These are phyloP conservation scores for Cystobasidium pallidum DNA, from an alignment of 1,284 basidiomycete species.

Conservation along the genomic window DNA sequence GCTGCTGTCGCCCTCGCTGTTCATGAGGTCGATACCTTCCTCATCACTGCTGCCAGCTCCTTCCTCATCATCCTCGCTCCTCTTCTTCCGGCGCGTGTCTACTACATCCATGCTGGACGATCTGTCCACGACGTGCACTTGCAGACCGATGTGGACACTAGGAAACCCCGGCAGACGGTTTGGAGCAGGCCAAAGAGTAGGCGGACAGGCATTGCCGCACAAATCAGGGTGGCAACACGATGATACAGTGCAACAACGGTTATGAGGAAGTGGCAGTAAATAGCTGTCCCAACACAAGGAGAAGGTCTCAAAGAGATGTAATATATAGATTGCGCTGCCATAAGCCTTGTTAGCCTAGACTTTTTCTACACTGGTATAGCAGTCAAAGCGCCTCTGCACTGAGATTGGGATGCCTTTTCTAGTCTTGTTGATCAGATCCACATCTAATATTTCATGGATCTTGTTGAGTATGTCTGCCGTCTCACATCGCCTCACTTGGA, in stretches of 20 bases:
- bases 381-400: slow-evolving; percentile 84
- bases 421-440: slow-evolving; percentile 68
- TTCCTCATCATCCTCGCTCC: slow-evolving; percentile 34
- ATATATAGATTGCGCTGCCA: neutral
- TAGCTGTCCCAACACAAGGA: neutral
- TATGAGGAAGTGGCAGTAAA: neutral
- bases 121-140: neutral
- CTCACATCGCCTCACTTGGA: neutral
- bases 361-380: slow-evolving; percentile 72
- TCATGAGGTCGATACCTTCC: slow-evolving; percentile 50
- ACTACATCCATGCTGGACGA: slow-evolving; percentile 25
- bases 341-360: neutral
- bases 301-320: neutral
- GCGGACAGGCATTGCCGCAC: neutral
- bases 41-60: slow-evolving; percentile 43
- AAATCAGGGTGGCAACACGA: neutral
- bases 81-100: slow-evolving; percentile 9
- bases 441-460: slow-evolving; percentile 62
- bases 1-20: slow-evolving; percentile 62
- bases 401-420: slow-evolving; percentile 84
- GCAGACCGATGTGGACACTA: neutral
- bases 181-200: neutral
- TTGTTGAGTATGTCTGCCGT: neutral
- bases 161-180: neutral
- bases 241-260: neutral